Conservation (phyloP, 108 stramenopile genomes). For the Skeletonema tropicum region DNA sequence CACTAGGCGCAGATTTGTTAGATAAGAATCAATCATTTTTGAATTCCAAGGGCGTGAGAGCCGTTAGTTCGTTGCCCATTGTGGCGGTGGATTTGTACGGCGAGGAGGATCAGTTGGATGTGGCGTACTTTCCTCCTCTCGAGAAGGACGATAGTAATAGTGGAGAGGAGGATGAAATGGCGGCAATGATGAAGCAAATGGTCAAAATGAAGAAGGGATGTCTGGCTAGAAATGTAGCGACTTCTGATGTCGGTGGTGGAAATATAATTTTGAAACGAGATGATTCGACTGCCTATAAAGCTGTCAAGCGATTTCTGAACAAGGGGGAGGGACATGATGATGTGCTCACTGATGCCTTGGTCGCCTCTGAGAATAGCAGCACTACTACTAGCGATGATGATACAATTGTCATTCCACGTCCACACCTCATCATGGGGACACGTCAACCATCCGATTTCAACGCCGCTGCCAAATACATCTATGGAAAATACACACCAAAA, state of each 20-base stretch:
- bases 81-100: conserved; percentile 83
- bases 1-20: conserved; percentile 72
- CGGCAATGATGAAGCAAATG: conserved; percentile 23
- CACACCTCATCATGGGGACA: conserved; percentile 70
- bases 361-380: not conserved
- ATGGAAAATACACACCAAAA: conserved; percentile 3
- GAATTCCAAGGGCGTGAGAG: conserved; percentile 55
- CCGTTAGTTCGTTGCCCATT: conserved; percentile 62
- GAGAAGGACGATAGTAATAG: conserved; percentile 42
- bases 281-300: conserved; percentile 69
- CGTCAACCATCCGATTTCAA: conserved; percentile 62
- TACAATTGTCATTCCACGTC: conserved; percentile 50
- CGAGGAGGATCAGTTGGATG: conserved; percentile 22
- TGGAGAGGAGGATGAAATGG: conserved; percentile 16
- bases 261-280: conserved; percentile 47
- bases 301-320: conserved; percentile 71
- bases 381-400: not conserved
- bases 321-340: conserved; percentile 56
- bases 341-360: conserved; percentile 59
- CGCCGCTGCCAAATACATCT: conserved; percentile 30
- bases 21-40: conserved; percentile 71
- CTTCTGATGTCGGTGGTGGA: conserved; percentile 11
- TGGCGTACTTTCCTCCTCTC: conserved; percentile 74
- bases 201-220: conserved; percentile 18
- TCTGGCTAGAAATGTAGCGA: conserved; percentile 1